phyloP scores from a whole-genome alignment of 495 filamentous ascomycete genomes.

The Talaromyces thailandensis region DNA sequence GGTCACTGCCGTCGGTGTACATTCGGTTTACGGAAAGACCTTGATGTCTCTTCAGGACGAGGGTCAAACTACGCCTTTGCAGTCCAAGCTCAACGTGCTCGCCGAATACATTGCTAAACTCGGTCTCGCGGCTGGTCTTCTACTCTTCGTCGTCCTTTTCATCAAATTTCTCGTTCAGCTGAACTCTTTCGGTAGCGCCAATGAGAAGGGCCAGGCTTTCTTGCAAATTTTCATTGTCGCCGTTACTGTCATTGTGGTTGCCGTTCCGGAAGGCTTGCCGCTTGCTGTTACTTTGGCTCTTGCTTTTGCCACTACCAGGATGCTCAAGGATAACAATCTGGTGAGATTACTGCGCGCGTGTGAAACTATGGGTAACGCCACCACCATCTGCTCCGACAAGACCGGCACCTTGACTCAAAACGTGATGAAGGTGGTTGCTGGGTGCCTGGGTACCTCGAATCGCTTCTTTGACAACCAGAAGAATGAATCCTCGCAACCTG shows the following conservation, averaged over 20 bases:
- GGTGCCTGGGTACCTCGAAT: slow-evolving; percentile 58
- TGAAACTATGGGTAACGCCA: slow-evolving; percentile 98
- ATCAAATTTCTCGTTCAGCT: slow-evolving; percentile 77
- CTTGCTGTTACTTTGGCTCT: slow-evolving; percentile 89
- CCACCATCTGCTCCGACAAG: slow-evolving; percentile 94
- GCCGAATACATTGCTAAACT: slow-evolving; percentile 94
- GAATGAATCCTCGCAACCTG: slow-evolving; percentile 14
- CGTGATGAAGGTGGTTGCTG: slow-evolving; percentile 82
- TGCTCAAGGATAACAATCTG: slow-evolving; percentile 92
- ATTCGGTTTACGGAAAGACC: slow-evolving; percentile 84
- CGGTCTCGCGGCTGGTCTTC: slow-evolving; percentile 69
- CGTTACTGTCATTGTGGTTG: slow-evolving; percentile 91
- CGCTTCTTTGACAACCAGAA: slow-evolving; percentile 55
- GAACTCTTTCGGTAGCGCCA: slow-evolving; percentile 42
- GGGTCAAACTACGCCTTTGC: slow-evolving; percentile 86
- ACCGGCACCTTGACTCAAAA: slow-evolving; percentile 94
- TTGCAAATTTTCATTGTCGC: slow-evolving; percentile 90
- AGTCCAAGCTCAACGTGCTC: slow-evolving; percentile 83
- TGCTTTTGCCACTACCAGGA: slow-evolving; percentile 88
- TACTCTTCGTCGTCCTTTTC: slow-evolving; percentile 86
- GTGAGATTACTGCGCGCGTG: slow-evolving; percentile 87
- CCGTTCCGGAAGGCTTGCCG: slow-evolving; percentile 88
- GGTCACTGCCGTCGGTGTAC: slow-evolving; percentile 79
- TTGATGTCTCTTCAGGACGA: slow-evolving; percentile 90
- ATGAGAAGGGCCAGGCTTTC: slow-evolving; percentile 78